A percentile compares a stretch with the other conserved stretches of the same genome.
These are phyloP conservation scores for Irpex sp. DNA, from an alignment of 1,284 basidiomycete genomes.

Conservation along the genomic window DNA sequence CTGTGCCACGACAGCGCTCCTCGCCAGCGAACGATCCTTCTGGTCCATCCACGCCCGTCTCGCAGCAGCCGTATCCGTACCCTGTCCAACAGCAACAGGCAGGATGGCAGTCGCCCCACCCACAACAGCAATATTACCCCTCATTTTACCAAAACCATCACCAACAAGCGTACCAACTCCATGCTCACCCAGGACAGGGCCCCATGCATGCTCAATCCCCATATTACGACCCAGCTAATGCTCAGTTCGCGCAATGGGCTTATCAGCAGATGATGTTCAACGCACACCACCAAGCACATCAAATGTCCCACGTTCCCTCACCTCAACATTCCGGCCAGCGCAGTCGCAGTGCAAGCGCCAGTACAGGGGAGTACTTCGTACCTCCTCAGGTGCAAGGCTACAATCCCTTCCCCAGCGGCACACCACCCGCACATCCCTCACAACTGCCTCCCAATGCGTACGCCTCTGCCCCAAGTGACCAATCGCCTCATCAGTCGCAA, in stretches of 20 bases:
- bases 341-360: slow-evolving; percentile 29
- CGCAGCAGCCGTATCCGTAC: slow-evolving; percentile 37
- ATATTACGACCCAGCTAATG: slow-evolving; percentile 72
- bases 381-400: slow-evolving; percentile 48
- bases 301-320: slow-evolving; percentile 35
- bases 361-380: slow-evolving; percentile 50
- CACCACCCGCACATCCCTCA: slow-evolving; percentile 57
- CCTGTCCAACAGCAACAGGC: slow-evolving; percentile 41
- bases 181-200: slow-evolving; percentile 41
- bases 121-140: slow-evolving; percentile 67
- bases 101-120: slow-evolving; percentile 59
- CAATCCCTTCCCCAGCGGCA: slow-evolving; percentile 64
- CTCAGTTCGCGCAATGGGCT: slow-evolving; percentile 73
- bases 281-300: slow-evolving; percentile 57
- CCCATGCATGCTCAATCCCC: slow-evolving; percentile 46
- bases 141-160: slow-evolving; percentile 68
- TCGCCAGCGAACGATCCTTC: slow-evolving; percentile 50
- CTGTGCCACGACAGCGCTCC: slow-evolving; percentile 47
- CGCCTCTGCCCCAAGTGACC: slow-evolving; percentile 28
- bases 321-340: slow-evolving; percentile 30
- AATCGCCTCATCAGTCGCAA: slow-evolving; percentile 30
- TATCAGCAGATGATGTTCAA: slow-evolving; percentile 85
- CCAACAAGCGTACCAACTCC: slow-evolving; percentile 45
- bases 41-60: slow-evolving; percentile 27
- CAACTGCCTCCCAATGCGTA: slow-evolving; percentile 38